Base-by-base conservation (phyloP, 2,329 filamentous ascomycete species). In the Fusarium albidum region DNA sequence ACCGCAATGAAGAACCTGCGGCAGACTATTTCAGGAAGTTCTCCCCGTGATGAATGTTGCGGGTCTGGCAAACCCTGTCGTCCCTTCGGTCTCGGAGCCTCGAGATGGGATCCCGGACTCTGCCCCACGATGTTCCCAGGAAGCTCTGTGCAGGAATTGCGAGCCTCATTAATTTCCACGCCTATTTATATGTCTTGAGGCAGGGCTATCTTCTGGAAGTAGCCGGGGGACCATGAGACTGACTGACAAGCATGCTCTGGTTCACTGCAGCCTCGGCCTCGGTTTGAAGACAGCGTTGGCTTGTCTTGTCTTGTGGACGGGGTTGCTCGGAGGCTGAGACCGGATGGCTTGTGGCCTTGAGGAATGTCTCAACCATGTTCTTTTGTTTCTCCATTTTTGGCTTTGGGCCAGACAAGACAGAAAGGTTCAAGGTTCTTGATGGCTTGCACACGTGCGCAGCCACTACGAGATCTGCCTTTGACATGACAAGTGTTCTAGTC, bases 21-120 rank as follows among this genome's bases (percentile, higher is more conserved):
- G 38, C 5, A 25, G 29, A 3, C 43, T 54, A 39, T 61, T 61
- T 61, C 47, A 46, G 35, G 43, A 35, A 52, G 29, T 9, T 13
- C 25, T 54, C 13, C 35, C 46, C 43, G 38, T 53, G 39, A 52
- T 57, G 39, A 38, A 52, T 49, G 43, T 61, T 26, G 28, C 21
- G 21, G n/a, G n/a, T n/a, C n/a, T n/a, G n/a, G n/a, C n/a, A n/a
- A 17, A 32, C 25, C 14, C 32, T 31, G 48, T 9, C 41, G 32
- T 28, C 29, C 28, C 17, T 15, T 29, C 21, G 21, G 21, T 21
- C 7, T 21, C 21, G 7, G 21, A 5, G n/a, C 7, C 21, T 21
- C 21, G 21, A 7, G 21, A 21, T 21, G 5, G 21, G 21, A 21
- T 21, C 21, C 21, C 21, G 21, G 5, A 7, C 4, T 21, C 21